Evolutionary conservation across 225 moss, liverwort and hornwort species (phyloP).

Genomic region (Takakia lepidozioides): DNA sequence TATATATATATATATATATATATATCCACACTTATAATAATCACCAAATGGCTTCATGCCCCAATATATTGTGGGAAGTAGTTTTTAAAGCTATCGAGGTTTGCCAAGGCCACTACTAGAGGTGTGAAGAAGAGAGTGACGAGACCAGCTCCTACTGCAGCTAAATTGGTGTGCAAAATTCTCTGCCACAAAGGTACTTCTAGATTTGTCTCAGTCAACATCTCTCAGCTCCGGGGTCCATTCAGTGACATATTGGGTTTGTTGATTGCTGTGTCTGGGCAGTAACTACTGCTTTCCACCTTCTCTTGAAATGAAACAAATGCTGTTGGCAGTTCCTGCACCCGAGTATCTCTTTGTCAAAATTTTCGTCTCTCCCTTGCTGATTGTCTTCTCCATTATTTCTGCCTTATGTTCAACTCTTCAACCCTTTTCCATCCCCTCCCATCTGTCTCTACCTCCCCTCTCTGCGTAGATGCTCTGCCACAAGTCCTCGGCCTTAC

Average conservation of each 20-base stretch:
- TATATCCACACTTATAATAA: too few species aligned
- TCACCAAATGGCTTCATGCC: too few species aligned
- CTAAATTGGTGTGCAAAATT: conserved; percentile 39
- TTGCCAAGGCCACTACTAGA: conserved; percentile 22
- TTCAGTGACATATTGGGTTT: conserved; percentile 59
- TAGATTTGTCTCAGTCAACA: conserved; percentile 67
- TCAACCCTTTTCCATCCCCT: not conserved
- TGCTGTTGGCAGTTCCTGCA: conserved; percentile 66
- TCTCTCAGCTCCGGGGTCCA: conserved; percentile 95
- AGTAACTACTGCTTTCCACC: conserved; percentile 75
- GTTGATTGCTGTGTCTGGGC: conserved; percentile 74
- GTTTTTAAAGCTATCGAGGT: conserved; percentile 29
- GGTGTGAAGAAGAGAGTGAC: conserved; percentile 52
- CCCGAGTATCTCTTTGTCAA: too few species aligned
- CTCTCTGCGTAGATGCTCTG: too few species aligned
- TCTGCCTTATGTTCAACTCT: not conserved
- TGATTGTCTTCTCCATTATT: too few species aligned
- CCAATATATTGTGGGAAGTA: conserved; percentile 26
- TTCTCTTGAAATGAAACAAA: conserved; percentile 66
- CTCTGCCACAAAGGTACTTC: conserved; percentile 56
- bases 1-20: too few species aligned
- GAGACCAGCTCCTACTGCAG: conserved; percentile 25
- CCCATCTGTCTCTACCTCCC: too few species aligned
- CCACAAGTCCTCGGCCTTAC: too few species aligned
- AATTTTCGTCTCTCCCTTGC: too few species aligned